A percentile compares a stretch with the other conserved stretches of the same genome.
phyloP scores from a whole-genome alignment of 2,329 filamentous ascomycete genomes.

The Cladophialophora carrionii region DNA sequence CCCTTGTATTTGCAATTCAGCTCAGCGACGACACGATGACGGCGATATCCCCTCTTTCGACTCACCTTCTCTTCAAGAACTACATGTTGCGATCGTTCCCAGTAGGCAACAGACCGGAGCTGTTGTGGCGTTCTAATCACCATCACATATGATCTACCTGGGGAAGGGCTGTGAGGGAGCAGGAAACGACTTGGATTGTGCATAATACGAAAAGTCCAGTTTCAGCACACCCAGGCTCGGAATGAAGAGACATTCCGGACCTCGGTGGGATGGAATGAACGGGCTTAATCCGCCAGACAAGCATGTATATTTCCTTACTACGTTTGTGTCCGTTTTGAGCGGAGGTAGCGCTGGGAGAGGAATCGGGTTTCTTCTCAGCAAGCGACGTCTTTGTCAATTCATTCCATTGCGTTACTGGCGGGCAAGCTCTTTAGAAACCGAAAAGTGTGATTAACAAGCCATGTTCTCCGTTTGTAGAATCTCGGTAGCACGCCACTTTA shows the following conservation, averaged over 20 bases:
- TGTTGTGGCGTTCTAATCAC: constrained; percentile 36
- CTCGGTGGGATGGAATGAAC: constrained; percentile 12
- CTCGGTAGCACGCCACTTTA: not conserved
- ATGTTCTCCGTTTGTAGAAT: not conserved
- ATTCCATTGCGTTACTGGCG: constrained; percentile 15
- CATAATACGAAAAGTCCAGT: constrained; percentile 30
- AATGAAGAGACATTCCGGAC: constrained; percentile 5
- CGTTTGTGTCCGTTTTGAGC: constrained; percentile 25
- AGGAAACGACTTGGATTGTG: constrained; percentile 35
- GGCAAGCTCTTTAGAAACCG: constrained; percentile 1
- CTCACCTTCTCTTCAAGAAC: constrained; percentile 26
- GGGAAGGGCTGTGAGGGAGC: constrained; percentile 12
- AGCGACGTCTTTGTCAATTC: constrained; percentile 11
- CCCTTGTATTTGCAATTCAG: constrained; percentile 38
- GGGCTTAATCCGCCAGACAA: constrained; percentile 19
- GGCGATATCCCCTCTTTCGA: constrained; percentile 30
- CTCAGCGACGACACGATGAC: constrained; percentile 42
- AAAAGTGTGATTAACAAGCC: not conserved
- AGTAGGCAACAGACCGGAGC: constrained; percentile 36
- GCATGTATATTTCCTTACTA: constrained; percentile 36
- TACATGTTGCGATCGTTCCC: constrained; percentile 25
- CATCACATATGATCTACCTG: constrained; percentile 27
- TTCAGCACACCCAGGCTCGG: constrained; percentile 18
- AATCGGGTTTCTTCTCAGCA: constrained; percentile 11
- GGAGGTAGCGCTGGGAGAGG: constrained; percentile 13